Conservation (phyloP, 768 basidiomycete species). For the Mycena polygramma region DNA sequence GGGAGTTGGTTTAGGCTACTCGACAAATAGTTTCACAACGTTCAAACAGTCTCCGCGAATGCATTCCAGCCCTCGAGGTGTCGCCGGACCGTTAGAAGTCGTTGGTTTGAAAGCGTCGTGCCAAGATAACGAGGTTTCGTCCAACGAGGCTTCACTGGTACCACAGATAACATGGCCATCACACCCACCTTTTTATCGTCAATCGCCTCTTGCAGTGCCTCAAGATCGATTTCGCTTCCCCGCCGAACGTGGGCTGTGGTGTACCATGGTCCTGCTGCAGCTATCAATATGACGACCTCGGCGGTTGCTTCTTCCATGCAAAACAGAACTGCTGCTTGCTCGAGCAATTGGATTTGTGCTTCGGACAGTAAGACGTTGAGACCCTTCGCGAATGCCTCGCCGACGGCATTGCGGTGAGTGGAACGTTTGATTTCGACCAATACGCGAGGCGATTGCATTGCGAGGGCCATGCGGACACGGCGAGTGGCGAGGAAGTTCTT, state of each 20-base stretch:
- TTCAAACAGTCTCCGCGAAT: slow-evolving; percentile 4
- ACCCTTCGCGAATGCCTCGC: not conserved
- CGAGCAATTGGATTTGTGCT: not conserved
- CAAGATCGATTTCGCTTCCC: not conserved
- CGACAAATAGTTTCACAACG: too few relatives aligned
- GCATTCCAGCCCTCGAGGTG: not conserved
- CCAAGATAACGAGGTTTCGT: not conserved
- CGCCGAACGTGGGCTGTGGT: not conserved
- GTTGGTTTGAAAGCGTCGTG: not conserved
- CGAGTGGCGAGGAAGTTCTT: not conserved
- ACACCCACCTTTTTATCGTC: too few relatives aligned
- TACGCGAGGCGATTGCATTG: not conserved
- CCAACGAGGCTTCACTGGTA: not conserved
- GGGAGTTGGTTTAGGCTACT: too few relatives aligned
- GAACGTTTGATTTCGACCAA: not conserved
- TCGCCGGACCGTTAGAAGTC: not conserved
- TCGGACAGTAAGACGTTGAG: not conserved
- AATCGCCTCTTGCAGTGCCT: too few relatives aligned
- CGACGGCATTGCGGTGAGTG: not conserved
- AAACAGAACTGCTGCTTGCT: slow-evolving; percentile 1
- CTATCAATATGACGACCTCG: not conserved
- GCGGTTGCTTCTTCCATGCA: not conserved
- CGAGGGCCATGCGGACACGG: not conserved
- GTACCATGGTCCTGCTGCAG: not conserved
- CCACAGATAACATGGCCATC: too few relatives aligned